These are phyloP conservation scores for Botryotinia globosa DNA, from an alignment of 2,329 filamentous ascomycete genomes.

Conservation along the genomic window DNA sequence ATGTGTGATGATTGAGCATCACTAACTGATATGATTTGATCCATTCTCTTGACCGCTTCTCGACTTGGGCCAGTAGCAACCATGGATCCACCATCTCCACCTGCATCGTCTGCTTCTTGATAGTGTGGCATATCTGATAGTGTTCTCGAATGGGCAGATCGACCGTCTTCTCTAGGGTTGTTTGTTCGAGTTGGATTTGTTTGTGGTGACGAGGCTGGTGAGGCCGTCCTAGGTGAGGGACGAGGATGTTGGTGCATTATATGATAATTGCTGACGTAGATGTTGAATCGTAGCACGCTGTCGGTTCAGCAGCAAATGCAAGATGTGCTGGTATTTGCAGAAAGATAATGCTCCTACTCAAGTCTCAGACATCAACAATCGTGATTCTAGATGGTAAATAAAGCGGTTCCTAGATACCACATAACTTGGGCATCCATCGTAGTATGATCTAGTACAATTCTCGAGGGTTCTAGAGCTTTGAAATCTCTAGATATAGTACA, in stretches of 20 bases:
- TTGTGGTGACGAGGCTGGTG: slow-evolving; percentile 68
- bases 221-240: slow-evolving; percentile 67
- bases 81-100: slow-evolving; percentile 44
- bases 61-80: slow-evolving; percentile 51
- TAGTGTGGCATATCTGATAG: slow-evolving; percentile 49
- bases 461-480: slow-evolving; percentile 5
- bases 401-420: slow-evolving; percentile 35
- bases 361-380: slow-evolving; percentile 30
- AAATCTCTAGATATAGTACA: neutral
- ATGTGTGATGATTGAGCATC: slow-evolving; percentile 17
- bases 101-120: slow-evolving; percentile 48
- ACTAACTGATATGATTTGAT: slow-evolving; percentile 85
- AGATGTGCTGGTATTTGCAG: slow-evolving; percentile 26
- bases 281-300: slow-evolving; percentile 28
- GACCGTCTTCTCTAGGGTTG: slow-evolving; percentile 66
- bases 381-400: slow-evolving; percentile 35
- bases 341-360: slow-evolving; percentile 25
- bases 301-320: slow-evolving; percentile 25
- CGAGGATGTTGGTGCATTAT: slow-evolving; percentile 90
- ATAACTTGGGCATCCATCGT: slow-evolving; percentile 39
- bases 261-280: slow-evolving; percentile 23
- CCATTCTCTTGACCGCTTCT: slow-evolving; percentile 75
- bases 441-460: slow-evolving; percentile 23
- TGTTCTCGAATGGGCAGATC: slow-evolving; percentile 44
- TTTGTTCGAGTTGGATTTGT: slow-evolving; percentile 71